Evolutionary conservation across 1,284 basidiomycete genomes (phyloP), one percentile per base, ranked within the genome.

Genomic region (Trametes pubescens): DNA sequence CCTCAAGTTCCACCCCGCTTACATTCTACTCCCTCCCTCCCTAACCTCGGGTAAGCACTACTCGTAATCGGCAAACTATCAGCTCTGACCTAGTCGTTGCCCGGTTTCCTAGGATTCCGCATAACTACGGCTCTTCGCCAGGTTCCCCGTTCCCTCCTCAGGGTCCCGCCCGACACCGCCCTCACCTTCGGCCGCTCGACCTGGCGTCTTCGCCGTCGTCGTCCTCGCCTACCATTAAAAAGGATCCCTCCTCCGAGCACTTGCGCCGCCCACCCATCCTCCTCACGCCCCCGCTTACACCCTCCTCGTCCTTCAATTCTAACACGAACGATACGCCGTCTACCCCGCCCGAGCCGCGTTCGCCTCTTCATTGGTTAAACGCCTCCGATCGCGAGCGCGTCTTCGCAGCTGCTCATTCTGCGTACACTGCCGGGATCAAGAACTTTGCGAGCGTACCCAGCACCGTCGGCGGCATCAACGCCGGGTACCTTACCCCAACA

Each of bases 221-320:
- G 7, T 59, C 69, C 10, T 60, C 71, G 18, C 70, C 71, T 11
- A 57, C 71, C 13, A 54, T 65, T 26, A 66, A 65, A 61, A 57
- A 44, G 59, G 53, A 65, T 52, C 32, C 35, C 18, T 58, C 61
- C 7, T 52, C 54, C 26, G 61, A 65, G 53, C 61, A 61, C 24
- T 61, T 70, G 9, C 65, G 65, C 52, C 70, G 69, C 38, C 56
- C 65, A 6, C 51, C 60, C 13, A 38, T 60, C 1, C 61, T 69
- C 11, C 66, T 74, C 40, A 76, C 75, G 2, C 75, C 75, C 18
- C 75, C 75, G 5, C 69, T 76, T 43, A 76, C 75, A 1, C 75
- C 75, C 0, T 74, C 74, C 0, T 73, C 72, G 6, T 74, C 73
- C 8, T 75, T 76, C 65, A 69, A 69, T 29, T 69, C 70, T 9